Evolutionary conservation across 139 green algal genomes (phyloP).

Genomic region (Chlamydomonas sphaeroides): DNA sequence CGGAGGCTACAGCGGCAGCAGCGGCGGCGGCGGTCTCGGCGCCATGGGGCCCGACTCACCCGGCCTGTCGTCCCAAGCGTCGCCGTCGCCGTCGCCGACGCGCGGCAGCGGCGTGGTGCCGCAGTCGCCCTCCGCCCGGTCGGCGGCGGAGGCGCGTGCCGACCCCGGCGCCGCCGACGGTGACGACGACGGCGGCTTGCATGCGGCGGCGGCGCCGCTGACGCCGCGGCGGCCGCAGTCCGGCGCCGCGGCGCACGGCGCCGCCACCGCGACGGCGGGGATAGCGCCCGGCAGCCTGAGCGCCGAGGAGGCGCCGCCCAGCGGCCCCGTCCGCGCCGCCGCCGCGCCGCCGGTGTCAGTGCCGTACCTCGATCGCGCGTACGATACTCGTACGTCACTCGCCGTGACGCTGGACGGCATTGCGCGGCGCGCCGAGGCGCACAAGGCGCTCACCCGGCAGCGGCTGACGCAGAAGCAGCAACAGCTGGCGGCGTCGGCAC

Average conservation of each 20-base stretch:
- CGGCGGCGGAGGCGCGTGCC: too few species aligned
- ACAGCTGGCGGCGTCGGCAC: neutral
- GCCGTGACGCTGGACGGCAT: constrained; percentile 13
- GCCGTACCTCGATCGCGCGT: constrained; percentile 25
- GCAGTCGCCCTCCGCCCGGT: too few species aligned
- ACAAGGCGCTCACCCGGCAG: constrained; percentile 37
- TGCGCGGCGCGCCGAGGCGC: constrained; percentile 28
- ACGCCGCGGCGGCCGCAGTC: neutral
- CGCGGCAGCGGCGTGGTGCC: too few species aligned
- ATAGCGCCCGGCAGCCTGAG: neutral
- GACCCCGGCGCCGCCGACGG: too few species aligned
- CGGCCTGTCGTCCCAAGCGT: too few species aligned
- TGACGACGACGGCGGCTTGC: neutral
- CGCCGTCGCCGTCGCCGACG: too few species aligned
- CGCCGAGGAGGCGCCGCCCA: too few species aligned
- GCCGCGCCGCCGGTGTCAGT: neutral
- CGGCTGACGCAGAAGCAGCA: neutral
- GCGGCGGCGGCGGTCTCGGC: neutral
- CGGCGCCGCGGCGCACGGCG: too few species aligned
- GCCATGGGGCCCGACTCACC: neutral
- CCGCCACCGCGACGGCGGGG: too few species aligned
- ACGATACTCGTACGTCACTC: constrained; percentile 4
- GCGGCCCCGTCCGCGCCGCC: too few species aligned
- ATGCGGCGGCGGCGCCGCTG: neutral
- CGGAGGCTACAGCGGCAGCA: neutral